A percentile compares a stretch with the other conserved stretches of the same genome.
Evolutionary conservation across 371 early-diverging fungal genomes (phyloP).

Genomic region (Rhizopus delemar): DNA sequence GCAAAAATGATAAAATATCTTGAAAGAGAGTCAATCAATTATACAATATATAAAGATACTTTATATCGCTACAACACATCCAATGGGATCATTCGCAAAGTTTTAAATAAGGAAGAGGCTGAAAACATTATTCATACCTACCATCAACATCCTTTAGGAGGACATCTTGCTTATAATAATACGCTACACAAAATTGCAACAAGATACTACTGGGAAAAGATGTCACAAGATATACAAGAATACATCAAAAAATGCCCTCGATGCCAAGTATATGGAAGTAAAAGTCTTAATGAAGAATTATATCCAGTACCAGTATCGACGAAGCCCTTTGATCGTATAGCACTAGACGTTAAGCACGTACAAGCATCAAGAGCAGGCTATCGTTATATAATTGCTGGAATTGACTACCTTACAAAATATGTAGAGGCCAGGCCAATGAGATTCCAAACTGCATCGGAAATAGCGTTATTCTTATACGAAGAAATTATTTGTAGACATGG

Average conservation of each 20-base stretch:
- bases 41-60: not conserved
- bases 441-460: not conserved
- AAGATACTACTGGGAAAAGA: not conserved
- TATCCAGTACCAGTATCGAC: conserved; percentile 3
- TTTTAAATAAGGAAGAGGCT: not conserved
- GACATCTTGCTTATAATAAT: not conserved
- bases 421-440: conserved; percentile 3
- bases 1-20: not conserved
- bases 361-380: conserved; percentile 6
- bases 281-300: not conserved
- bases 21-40: not conserved
- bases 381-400: conserved; percentile 24
- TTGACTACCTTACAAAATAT: conserved; percentile 22
- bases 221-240: not conserved
- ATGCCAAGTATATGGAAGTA: conserved; percentile 7
- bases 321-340: not conserved
- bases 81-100: not conserved
- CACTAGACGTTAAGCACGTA: conserved; percentile 7
- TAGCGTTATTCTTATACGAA: not conserved
- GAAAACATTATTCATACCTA: not conserved
- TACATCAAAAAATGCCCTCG: not conserved
- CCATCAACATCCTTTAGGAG: conserved; percentile 6
- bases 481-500: conserved; percentile 5
- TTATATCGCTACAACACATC: not conserved
- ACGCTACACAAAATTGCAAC: not conserved